These are phyloP conservation scores for Erigeron philadelphicus DNA, from an alignment of 140 eudicot species.

Conservation along the genomic window DNA sequence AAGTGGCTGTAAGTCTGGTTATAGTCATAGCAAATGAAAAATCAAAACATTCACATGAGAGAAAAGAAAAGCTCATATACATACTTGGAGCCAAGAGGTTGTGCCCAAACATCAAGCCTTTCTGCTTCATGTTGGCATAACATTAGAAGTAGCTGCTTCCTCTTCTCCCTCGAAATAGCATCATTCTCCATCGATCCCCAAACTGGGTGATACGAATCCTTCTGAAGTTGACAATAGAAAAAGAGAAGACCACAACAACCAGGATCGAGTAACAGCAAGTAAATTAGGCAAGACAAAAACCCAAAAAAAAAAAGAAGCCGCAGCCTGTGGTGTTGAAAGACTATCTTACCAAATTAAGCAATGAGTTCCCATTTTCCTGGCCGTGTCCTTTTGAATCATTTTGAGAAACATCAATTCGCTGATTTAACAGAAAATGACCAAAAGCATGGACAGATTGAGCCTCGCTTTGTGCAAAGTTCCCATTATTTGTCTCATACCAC, in stretches of 20 bases:
- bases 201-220: constrained; percentile 79
- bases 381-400: constrained; percentile 56
- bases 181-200: constrained; percentile 89
- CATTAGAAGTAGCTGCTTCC: constrained; percentile 90
- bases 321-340: constrained; percentile 3
- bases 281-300: neutral
- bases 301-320: neutral
- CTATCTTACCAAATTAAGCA: constrained; percentile 53
- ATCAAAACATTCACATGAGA: neutral
- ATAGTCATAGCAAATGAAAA: constrained; percentile 15
- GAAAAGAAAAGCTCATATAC: neutral
- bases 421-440: constrained; percentile 70
- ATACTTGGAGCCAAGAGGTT: constrained; percentile 81
- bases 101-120: constrained; percentile 99
- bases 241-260: constrained; percentile 17
- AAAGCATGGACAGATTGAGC: constrained; percentile 79
- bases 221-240: constrained; percentile 44
- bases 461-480: constrained; percentile 75
- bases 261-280: constrained; percentile 1
- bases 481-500: constrained; percentile 72
- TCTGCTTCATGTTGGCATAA: constrained; percentile 94
- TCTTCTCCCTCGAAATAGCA: constrained; percentile 66
- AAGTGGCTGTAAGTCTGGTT: constrained; percentile 10
- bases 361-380: constrained; percentile 61
- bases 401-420: constrained; percentile 50